Evolutionary conservation across 768 basidiomycete genomes (phyloP).

Genomic region (Trametes elegans): DNA sequence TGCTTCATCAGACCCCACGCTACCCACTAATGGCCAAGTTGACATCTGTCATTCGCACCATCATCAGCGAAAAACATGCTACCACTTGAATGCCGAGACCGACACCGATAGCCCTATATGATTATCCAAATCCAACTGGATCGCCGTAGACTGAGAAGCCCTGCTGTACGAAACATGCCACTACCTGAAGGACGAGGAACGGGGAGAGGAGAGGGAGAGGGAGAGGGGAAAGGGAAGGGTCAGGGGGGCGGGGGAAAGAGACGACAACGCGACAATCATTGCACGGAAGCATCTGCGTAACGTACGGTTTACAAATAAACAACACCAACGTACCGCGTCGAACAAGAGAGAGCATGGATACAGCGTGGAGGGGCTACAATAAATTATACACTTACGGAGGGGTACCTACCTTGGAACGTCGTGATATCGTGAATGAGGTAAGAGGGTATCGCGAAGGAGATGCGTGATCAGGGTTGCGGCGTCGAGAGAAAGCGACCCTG

Average conservation of each 20-base stretch:
- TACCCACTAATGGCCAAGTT: no score
- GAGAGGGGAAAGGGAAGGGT: no score
- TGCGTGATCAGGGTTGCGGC: background rate
- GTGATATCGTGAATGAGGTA: background rate
- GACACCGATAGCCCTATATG: background rate
- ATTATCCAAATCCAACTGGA: conserved; percentile 6
- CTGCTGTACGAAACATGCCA: background rate
- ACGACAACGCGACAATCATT: background rate
- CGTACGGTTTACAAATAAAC: conserved; percentile 4
- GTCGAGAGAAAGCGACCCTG: background rate
- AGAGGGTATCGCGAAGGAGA: background rate
- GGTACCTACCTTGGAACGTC: conserved; percentile 16
- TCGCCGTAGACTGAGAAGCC: background rate
- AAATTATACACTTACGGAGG: conserved; percentile 5
- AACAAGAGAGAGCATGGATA: conserved; percentile 4
- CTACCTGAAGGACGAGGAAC: background rate
- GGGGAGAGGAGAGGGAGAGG: background rate
- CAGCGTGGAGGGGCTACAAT: conserved; percentile 13
- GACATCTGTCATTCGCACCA: background rate
- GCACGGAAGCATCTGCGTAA: background rate
- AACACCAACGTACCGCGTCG: background rate
- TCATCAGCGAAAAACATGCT: background rate
- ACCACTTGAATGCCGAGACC: background rate
- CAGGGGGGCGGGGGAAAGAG: background rate
- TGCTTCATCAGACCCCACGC: no score